phyloP scores from a whole-genome alignment of 73 alveolate species.

The Tetrahymena malaccensis region DNA sequence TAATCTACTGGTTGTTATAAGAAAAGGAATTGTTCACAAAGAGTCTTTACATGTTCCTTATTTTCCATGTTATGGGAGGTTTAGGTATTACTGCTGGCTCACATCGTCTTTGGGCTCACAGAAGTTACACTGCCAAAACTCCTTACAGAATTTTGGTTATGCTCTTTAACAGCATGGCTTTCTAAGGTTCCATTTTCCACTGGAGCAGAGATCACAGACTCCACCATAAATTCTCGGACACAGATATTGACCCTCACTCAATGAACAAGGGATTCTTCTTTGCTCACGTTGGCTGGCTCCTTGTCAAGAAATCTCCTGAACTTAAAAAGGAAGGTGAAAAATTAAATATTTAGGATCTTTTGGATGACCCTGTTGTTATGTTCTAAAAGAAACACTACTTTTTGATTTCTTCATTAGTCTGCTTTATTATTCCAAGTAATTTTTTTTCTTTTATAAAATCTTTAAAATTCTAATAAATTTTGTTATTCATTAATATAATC shows the following conservation, averaged over 20 bases:
- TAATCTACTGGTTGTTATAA: not conserved
- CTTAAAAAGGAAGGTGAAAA: conserved; percentile 35
- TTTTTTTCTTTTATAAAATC: not conserved
- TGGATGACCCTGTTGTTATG: conserved; percentile 39
- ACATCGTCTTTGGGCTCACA: conserved; percentile 52
- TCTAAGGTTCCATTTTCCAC: conserved; percentile 44
- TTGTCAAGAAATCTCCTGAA: conserved; percentile 17
- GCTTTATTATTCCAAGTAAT: conserved; percentile 12
- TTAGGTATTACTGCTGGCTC: conserved; percentile 50
- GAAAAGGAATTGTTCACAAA: conserved; percentile 15
- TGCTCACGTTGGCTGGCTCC: conserved; percentile 47
- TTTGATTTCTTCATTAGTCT: conserved; percentile 6
- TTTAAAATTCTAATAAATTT: no score
- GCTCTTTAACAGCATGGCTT: conserved; percentile 36
- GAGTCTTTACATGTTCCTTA: conserved; percentile 17
- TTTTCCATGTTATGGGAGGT: conserved; percentile 35
- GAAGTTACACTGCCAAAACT: conserved; percentile 23
- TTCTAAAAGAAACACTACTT: conserved; percentile 32
- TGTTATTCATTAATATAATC: no score
- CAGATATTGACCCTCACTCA: conserved; percentile 44
- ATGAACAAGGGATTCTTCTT: conserved; percentile 30
- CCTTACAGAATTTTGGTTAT: conserved; percentile 36
- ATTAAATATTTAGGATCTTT: conserved; percentile 25
- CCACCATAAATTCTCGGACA: conserved; percentile 44
- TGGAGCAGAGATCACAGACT: conserved; percentile 51